These are phyloP conservation scores for Exophiala phaeomuriformis DNA, from an alignment of 2,329 filamentous ascomycete genomes.

Conservation along the genomic window DNA sequence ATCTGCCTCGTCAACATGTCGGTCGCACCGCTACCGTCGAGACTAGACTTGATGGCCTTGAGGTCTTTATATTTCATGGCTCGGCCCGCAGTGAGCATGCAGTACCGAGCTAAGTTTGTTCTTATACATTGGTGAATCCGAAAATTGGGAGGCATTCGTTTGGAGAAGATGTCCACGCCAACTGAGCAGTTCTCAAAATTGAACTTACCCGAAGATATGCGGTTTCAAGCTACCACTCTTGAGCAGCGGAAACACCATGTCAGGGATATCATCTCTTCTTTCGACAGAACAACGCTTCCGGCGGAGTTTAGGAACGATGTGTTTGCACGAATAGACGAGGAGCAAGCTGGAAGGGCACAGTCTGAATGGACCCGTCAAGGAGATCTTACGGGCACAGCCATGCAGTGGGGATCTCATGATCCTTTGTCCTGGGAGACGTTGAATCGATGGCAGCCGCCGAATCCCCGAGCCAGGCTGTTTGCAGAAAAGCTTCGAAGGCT, in stretches of 20 bases:
- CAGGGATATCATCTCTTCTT: slow-evolving; percentile 42
- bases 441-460: slow-evolving; percentile 37
- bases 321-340: slow-evolving; percentile 31
- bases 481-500: slow-evolving; percentile 38
- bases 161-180: slow-evolving; percentile 14
- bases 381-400: slow-evolving; percentile 41
- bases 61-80: slow-evolving; percentile 5
- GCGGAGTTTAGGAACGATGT: slow-evolving; percentile 38
- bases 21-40: slow-evolving; percentile 2
- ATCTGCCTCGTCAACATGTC: slow-evolving; percentile 9
- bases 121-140: not conserved
- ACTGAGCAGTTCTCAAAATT: slow-evolving; percentile 17
- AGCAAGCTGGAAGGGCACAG: slow-evolving; percentile 27
- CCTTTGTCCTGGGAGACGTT: slow-evolving; percentile 37
- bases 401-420: slow-evolving; percentile 41
- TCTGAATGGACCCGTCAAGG: slow-evolving; percentile 41
- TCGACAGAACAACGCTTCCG: slow-evolving; percentile 35
- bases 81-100: not conserved
- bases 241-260: slow-evolving; percentile 13
- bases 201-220: slow-evolving; percentile 15
- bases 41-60: not conserved
- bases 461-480: slow-evolving; percentile 38
- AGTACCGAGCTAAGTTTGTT: not conserved
- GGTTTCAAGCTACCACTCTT: slow-evolving; percentile 8
- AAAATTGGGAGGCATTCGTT: not conserved